Conservation (phyloP, 331 rosid genomes). For the Acacia concinna region DNA sequence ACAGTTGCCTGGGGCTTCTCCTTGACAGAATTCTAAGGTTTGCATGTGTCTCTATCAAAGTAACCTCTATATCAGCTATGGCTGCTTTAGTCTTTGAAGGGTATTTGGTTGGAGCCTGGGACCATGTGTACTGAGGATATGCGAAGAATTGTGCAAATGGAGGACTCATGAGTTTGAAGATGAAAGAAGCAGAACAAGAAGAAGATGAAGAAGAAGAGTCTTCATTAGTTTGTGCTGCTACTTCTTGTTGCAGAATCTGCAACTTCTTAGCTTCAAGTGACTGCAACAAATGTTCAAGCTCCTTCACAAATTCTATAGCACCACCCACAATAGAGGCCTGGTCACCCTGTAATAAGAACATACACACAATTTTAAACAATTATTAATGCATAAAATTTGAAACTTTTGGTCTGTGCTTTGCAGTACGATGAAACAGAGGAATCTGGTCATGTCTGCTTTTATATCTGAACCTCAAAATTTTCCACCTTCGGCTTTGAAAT, state of each 20-base stretch:
- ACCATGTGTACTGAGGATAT: slow-evolving; percentile 67
- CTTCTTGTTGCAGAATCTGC: slow-evolving; percentile 41
- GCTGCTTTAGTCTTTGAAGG: slow-evolving; percentile 62
- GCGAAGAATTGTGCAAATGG: slow-evolving; percentile 63
- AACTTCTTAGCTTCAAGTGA: slow-evolving; percentile 72
- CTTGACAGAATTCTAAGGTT: slow-evolving; percentile 61
- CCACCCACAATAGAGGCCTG: slow-evolving; percentile 92
- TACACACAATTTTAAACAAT: not conserved
- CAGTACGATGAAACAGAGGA: slow-evolving; percentile 20
- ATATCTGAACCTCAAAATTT: slow-evolving; percentile 14
- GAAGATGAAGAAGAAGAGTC: slow-evolving; percentile 9
- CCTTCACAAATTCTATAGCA: slow-evolving; percentile 80
- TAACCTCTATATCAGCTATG: slow-evolving; percentile 79
- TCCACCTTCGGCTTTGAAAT: not conserved
- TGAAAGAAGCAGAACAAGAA: not conserved
- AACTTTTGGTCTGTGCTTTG: slow-evolving; percentile 18
- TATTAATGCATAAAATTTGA: not conserved
- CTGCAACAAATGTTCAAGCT: slow-evolving; percentile 62
- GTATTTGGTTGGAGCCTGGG: slow-evolving; percentile 58
- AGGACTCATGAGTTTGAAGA: slow-evolving; percentile 38
- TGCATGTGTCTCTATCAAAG: slow-evolving; percentile 78
- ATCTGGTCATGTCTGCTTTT: slow-evolving; percentile 11
- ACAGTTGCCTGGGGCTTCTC: slow-evolving; percentile 46
- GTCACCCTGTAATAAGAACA: slow-evolving; percentile 57
- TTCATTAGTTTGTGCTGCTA: slow-evolving; percentile 35